phyloP scores from a whole-genome alignment of 2,329 filamentous ascomycete genomes.

The Cercospora beticola region DNA sequence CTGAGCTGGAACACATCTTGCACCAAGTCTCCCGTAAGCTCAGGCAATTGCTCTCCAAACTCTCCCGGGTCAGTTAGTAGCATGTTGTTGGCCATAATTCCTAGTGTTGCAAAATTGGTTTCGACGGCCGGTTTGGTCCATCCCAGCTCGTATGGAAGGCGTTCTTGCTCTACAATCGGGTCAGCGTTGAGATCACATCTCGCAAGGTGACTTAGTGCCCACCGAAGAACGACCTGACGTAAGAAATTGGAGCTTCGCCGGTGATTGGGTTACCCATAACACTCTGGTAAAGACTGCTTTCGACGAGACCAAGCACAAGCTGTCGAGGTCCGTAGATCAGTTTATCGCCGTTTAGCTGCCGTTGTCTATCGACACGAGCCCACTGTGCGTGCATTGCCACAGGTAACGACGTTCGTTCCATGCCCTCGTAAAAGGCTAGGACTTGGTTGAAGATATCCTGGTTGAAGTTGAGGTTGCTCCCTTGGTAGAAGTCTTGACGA shows the following conservation, averaged over 20 bases:
- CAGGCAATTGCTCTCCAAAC: slow-evolving; percentile 20
- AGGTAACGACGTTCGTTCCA: slow-evolving; percentile 31
- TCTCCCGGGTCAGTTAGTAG: slow-evolving; percentile 21
- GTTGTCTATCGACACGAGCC: slow-evolving; percentile 33
- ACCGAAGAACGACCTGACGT: slow-evolving; percentile 24
- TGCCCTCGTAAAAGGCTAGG: slow-evolving; percentile 31
- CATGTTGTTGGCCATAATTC: slow-evolving; percentile 25
- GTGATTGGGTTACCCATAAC: slow-evolving; percentile 34
- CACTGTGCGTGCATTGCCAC: slow-evolving; percentile 35
- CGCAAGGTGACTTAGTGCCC: background rate
- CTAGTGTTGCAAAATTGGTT: slow-evolving; percentile 24
- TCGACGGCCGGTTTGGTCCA: slow-evolving; percentile 32
- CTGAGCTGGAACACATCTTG: slow-evolving; percentile 1
- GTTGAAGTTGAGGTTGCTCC: slow-evolving; percentile 39
- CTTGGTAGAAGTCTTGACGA: slow-evolving; percentile 34
- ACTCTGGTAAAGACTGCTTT: slow-evolving; percentile 40
- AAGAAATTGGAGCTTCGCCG: slow-evolving; percentile 17
- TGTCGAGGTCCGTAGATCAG: slow-evolving; percentile 37
- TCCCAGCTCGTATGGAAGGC: slow-evolving; percentile 39
- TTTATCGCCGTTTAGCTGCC: slow-evolving; percentile 29
- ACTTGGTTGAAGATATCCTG: slow-evolving; percentile 36
- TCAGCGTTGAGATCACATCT: background rate
- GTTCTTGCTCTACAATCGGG: slow-evolving; percentile 32
- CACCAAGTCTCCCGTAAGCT: slow-evolving; percentile 9
- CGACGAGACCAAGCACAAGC: slow-evolving; percentile 39